Evolutionary conservation across 2,329 filamentous ascomycete genomes (phyloP).

Genomic region (Canariomyces notabilis): DNA sequence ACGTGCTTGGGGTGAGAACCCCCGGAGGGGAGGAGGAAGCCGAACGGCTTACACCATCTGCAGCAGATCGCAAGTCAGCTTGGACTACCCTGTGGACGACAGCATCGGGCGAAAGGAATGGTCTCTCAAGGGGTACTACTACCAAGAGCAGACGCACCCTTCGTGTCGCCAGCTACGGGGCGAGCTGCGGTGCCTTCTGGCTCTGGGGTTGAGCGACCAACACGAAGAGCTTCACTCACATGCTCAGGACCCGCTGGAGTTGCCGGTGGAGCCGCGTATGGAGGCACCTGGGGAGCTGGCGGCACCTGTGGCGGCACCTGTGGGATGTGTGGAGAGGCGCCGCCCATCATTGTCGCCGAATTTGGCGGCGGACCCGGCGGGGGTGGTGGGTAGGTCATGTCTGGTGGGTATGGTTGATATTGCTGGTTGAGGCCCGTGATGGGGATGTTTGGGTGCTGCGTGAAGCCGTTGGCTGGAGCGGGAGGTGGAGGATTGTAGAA

Average conservation of each 20-base stretch:
- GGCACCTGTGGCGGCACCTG: background rate
- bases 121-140: slow-evolving; percentile 9
- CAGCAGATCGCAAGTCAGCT: background rate
- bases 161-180: slow-evolving; percentile 18
- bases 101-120: background rate
- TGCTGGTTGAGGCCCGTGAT: slow-evolving; percentile 31
- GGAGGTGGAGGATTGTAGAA: slow-evolving; percentile 33
- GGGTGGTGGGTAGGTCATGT: slow-evolving; percentile 36
- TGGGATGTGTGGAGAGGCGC: slow-evolving; percentile 14
- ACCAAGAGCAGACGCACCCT: slow-evolving; percentile 27
- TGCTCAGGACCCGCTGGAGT: slow-evolving; percentile 26
- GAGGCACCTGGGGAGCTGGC: background rate
- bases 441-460: slow-evolving; percentile 34
- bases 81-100: background rate
- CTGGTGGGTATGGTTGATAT: slow-evolving; percentile 30
- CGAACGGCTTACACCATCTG: slow-evolving; percentile 23
- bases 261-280: slow-evolving; percentile 14
- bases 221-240: slow-evolving; percentile 28
- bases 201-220: slow-evolving; percentile 20
- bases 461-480: slow-evolving; percentile 27
- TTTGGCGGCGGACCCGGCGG: slow-evolving; percentile 32
- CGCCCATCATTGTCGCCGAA: slow-evolving; percentile 22
- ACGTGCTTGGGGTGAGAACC: background rate
- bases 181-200: slow-evolving; percentile 16
- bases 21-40: background rate